These are phyloP conservation scores for Populus pruinosa DNA, from an alignment of 345 rosid species.

Conservation along the genomic window DNA sequence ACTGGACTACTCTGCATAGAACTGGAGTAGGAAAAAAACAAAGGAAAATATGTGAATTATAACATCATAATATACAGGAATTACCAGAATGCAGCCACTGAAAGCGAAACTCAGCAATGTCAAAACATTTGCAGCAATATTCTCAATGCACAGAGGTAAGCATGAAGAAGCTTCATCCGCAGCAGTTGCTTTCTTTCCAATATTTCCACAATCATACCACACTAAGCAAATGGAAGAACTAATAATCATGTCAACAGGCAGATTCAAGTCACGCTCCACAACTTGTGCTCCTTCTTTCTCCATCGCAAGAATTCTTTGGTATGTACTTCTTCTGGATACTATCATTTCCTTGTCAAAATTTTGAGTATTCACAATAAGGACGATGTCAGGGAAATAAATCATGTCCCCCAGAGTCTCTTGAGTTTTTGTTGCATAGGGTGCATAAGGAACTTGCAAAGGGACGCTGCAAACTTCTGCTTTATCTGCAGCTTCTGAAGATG, in stretches of 20 bases:
- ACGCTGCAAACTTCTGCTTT: slow-evolving; percentile 30
- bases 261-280: slow-evolving; percentile 77
- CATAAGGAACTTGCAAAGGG: slow-evolving; percentile 27
- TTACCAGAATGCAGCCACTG: slow-evolving; percentile 83
- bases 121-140: slow-evolving; percentile 75
- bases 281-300: slow-evolving; percentile 84
- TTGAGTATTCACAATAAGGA: slow-evolving; percentile 73
- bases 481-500: slow-evolving; percentile 34
- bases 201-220: slow-evolving; percentile 72
- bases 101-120: slow-evolving; percentile 74
- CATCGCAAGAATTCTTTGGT: slow-evolving; percentile 73
- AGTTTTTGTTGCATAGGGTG: slow-evolving; percentile 32
- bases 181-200: slow-evolving; percentile 50
- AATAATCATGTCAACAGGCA: slow-evolving; percentile 74
- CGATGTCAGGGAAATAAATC: slow-evolving; percentile 34
- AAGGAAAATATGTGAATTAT: not conserved
- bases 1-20: not conserved
- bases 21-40: not conserved
- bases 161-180: slow-evolving; percentile 54
- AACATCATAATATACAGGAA: slow-evolving; percentile 2
- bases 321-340: slow-evolving; percentile 75
- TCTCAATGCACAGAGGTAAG: slow-evolving; percentile 63
- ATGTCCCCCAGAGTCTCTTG: slow-evolving; percentile 32
- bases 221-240: slow-evolving; percentile 66
- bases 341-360: slow-evolving; percentile 75